phyloP scores from a whole-genome alignment of 768 basidiomycete genomes.

The Tulasnella calospora region DNA sequence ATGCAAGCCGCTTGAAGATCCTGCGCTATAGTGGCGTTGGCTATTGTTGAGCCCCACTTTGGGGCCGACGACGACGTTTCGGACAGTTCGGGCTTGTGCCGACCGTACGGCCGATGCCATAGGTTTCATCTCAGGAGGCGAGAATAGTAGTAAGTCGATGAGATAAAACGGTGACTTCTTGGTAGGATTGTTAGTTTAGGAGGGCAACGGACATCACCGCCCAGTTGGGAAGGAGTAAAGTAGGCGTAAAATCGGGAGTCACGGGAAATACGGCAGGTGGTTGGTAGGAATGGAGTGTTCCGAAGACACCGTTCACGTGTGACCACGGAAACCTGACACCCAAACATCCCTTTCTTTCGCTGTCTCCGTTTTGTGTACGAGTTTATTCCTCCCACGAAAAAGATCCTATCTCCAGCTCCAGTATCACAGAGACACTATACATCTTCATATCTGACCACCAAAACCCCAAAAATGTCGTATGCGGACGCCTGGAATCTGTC shows the following conservation, averaged over 20 bases:
- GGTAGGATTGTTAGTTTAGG: background rate
- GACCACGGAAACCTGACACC: background rate
- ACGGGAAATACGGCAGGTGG: background rate
- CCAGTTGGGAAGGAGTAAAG: background rate
- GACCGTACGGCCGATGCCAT: background rate
- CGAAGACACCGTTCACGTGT: background rate
- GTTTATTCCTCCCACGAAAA: background rate
- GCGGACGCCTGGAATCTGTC: conserved; percentile 21
- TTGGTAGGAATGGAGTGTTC: background rate
- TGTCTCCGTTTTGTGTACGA: background rate
- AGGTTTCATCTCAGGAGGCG: background rate
- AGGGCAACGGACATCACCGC: background rate
- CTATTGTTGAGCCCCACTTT: background rate
- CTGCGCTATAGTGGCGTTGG: background rate
- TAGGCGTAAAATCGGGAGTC: background rate
- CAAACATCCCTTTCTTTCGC: background rate
- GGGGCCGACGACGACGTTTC: background rate
- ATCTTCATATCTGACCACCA: background rate
- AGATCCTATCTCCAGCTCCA: background rate
- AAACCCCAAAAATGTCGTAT: background rate
- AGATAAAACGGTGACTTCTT: background rate
- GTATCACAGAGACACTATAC: background rate
- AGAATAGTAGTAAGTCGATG: background rate
- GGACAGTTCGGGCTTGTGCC: background rate
- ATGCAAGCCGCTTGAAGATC: conserved; percentile 18